phyloP scores from a whole-genome alignment of 768 basidiomycete genomes.

The Neoboletus subvelutipes region DNA sequence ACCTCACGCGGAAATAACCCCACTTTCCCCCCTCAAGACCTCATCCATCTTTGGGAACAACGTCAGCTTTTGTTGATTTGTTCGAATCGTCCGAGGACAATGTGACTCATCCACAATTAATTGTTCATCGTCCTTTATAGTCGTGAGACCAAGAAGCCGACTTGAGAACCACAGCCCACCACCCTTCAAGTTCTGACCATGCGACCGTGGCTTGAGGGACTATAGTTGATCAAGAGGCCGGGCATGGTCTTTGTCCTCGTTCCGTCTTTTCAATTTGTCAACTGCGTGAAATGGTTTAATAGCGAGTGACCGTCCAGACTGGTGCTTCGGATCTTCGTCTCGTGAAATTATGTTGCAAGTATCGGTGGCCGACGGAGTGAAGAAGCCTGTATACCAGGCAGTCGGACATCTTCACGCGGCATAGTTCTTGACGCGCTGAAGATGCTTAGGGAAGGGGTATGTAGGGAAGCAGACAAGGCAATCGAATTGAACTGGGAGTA shows the following conservation, averaged over 20 bases:
- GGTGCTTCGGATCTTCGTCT: neutral
- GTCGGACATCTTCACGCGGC: neutral
- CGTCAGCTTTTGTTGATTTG: neutral
- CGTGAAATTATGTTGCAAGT: neutral
- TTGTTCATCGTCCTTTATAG: neutral
- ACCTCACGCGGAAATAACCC: neutral
- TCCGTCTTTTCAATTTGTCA: neutral
- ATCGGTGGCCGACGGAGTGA: neutral
- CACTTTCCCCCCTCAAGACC: neutral
- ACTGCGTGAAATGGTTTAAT: neutral
- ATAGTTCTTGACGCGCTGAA: neutral
- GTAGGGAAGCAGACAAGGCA: neutral
- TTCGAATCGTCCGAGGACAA: neutral
- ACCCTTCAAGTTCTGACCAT: neutral
- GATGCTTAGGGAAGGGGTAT: neutral
- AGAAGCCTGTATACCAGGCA: neutral
- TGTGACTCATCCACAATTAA: neutral
- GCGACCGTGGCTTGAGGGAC: neutral
- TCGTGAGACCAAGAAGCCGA: neutral
- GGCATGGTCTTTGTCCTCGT: neutral
- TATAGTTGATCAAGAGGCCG: neutral
- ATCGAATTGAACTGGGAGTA: neutral
- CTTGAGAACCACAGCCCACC: neutral
- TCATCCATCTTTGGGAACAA: neutral
- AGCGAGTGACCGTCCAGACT: neutral